Conservation (phyloP, 2,329 filamentous ascomycete genomes). For the Byssochlamys sp. region DNA sequence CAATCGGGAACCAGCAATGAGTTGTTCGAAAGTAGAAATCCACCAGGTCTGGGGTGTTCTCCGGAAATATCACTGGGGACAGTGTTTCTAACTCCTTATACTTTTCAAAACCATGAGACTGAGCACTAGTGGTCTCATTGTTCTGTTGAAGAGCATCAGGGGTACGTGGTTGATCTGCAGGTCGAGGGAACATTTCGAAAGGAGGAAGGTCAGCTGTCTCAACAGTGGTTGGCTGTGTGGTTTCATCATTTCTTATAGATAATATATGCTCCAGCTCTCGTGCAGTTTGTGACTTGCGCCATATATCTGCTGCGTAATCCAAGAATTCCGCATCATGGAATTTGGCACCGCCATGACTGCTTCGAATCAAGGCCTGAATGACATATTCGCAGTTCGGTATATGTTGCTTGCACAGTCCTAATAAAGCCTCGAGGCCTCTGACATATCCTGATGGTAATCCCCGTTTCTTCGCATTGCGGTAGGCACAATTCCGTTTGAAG, state of each 20-base stretch:
- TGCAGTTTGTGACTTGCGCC: background rate
- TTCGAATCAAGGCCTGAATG: constrained; percentile 39
- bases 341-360: background rate
- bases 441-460: constrained; percentile 2
- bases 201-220: background rate
- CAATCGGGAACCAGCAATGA: constrained; percentile 66
- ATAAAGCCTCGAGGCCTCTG: constrained; percentile 1
- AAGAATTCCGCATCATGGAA: background rate
- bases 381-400: constrained; percentile 51
- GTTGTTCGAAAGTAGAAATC: constrained; percentile 68
- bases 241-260: background rate
- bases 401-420: constrained; percentile 13
- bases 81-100: constrained; percentile 25
- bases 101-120: constrained; percentile 1
- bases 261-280: background rate
- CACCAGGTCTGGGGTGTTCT: constrained; percentile 44
- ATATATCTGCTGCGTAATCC: background rate
- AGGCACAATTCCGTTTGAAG: background rate
- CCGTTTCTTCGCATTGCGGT: constrained; percentile 1
- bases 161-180: background rate
- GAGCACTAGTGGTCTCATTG: background rate
- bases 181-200: background rate
- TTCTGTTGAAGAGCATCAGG: background rate
- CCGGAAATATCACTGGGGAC: constrained; percentile 44
- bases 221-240: background rate